Evolutionary conservation across 805 yeast species (phyloP).

Genomic region (Zygosaccharomyces siamensis): DNA sequence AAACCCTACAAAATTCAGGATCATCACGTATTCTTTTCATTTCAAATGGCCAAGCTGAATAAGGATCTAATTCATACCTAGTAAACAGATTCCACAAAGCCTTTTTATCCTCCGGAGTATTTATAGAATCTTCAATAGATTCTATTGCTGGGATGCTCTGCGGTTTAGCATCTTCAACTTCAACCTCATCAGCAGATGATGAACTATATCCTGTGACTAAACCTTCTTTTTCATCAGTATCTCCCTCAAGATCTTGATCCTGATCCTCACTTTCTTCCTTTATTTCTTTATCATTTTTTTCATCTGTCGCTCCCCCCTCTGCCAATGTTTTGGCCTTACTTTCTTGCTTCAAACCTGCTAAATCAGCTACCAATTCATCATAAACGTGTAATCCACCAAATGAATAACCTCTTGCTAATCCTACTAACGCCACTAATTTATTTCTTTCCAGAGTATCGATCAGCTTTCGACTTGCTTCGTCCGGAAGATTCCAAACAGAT

Average conservation of each 20-base stretch:
- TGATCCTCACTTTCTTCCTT: slow-evolving; percentile 7
- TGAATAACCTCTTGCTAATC: slow-evolving; percentile 24
- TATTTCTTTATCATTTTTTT: slow-evolving; percentile 3
- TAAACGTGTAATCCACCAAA: slow-evolving; percentile 15
- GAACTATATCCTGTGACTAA: slow-evolving; percentile 22
- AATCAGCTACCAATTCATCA: slow-evolving; percentile 16
- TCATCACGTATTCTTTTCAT: slow-evolving; percentile 40
- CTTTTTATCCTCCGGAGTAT: background rate
- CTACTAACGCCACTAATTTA: slow-evolving; percentile 22
- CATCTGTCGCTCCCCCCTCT: slow-evolving; percentile 6
- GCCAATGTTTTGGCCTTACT: slow-evolving; percentile 10
- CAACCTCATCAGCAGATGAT: slow-evolving; percentile 17
- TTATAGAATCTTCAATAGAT: slow-evolving; percentile 8
- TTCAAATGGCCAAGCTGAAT: slow-evolving; percentile 46
- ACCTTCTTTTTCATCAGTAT: background rate
- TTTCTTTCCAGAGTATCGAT: slow-evolving; percentile 31
- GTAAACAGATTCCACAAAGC: slow-evolving; percentile 37
- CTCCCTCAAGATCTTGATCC: slow-evolving; percentile 4
- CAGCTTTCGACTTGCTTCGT: slow-evolving; percentile 26
- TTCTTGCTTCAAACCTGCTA: slow-evolving; percentile 8
- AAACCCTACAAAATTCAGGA: slow-evolving; percentile 37
- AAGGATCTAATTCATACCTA: slow-evolving; percentile 39
- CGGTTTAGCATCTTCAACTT: slow-evolving; percentile 8
- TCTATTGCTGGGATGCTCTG: slow-evolving; percentile 21
- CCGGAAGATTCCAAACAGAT: slow-evolving; percentile 38